Conservation (phyloP, 2,329 filamentous ascomycete genomes). For the Hypoxylon sp. region DNA sequence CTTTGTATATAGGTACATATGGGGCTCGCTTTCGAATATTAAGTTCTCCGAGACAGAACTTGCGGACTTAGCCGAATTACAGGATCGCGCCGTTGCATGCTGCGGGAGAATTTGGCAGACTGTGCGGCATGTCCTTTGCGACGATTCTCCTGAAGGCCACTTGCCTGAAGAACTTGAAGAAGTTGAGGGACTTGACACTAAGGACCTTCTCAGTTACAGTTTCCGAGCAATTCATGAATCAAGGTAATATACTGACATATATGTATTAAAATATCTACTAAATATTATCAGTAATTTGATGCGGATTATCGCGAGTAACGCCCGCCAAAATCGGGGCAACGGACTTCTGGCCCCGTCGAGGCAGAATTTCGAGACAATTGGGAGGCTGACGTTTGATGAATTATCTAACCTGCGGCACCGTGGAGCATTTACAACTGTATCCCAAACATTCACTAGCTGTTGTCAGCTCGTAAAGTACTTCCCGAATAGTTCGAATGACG, state of each 20-base stretch:
- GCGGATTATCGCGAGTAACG: constrained; percentile 71
- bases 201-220: constrained; percentile 92
- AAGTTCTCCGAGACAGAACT: constrained; percentile 58
- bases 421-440: constrained; percentile 93
- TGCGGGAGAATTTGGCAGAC: constrained; percentile 82
- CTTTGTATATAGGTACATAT: constrained; percentile 62
- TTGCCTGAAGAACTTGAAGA: constrained; percentile 82
- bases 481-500: constrained; percentile 49
- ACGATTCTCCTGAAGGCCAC: constrained; percentile 94
- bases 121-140: constrained; percentile 84
- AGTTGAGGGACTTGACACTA: constrained; percentile 80
- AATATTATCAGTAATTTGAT: constrained; percentile 75
- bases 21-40: constrained; percentile 64
- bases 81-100: constrained; percentile 69
- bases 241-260: constrained; percentile 68
- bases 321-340: constrained; percentile 62
- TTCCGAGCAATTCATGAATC: constrained; percentile 97
- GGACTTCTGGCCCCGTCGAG: constrained; percentile 64
- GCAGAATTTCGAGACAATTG: constrained; percentile 75
- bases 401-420: constrained; percentile 87
- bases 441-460: constrained; percentile 86
- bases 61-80: constrained; percentile 58
- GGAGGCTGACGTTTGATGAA: constrained; percentile 83
- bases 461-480: constrained; percentile 75
- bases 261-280: constrained; percentile 6